Percentiles rank a stretch among this genome's conserved stretches.
These are phyloP conservation scores for Pochonia chlamydosporia DNA, from an alignment of 2,329 filamentous ascomycete species.

Conservation along the genomic window DNA sequence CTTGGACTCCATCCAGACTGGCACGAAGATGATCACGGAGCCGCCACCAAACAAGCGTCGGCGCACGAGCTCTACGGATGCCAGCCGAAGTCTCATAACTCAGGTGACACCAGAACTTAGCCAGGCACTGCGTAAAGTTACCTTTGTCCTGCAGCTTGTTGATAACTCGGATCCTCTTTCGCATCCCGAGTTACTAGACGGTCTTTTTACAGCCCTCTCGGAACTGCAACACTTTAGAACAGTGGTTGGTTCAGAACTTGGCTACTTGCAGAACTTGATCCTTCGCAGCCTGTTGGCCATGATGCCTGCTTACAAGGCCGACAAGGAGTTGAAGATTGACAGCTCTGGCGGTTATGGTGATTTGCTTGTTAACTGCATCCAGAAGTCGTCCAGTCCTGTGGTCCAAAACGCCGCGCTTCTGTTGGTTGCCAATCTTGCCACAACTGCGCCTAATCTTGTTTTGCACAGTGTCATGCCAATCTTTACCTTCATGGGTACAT, in stretches of 20 bases:
- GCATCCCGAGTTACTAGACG: conserved; percentile 70
- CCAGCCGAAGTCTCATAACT: conserved; percentile 51
- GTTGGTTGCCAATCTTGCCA: conserved; percentile 79
- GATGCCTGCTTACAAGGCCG: conserved; percentile 66
- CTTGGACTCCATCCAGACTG: conserved; percentile 66
- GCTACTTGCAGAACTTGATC: conserved; percentile 82
- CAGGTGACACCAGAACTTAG: conserved; percentile 61
- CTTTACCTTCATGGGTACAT: conserved; percentile 96
- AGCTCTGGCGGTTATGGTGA: conserved; percentile 79
- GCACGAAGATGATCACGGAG: conserved; percentile 65
- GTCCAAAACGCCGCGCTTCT: conserved; percentile 90
- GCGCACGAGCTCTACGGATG: conserved; percentile 68
- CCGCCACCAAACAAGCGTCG: conserved; percentile 73
- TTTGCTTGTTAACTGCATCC: conserved; percentile 87
- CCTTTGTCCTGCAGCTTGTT: conserved; percentile 82
- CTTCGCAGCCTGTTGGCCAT: conserved; percentile 79
- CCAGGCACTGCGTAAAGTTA: conserved; percentile 67
- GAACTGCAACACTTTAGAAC: conserved; percentile 81
- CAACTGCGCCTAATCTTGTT: conserved; percentile 82
- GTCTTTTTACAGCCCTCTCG: conserved; percentile 77
- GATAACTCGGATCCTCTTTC: conserved; percentile 71
- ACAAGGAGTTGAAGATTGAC: conserved; percentile 61
- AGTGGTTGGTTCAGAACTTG: conserved; percentile 77
- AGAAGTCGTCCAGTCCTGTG: conserved; percentile 84
- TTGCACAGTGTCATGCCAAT: conserved; percentile 98